These are phyloP conservation scores for Rhodotorula glutinis DNA, from an alignment of 1,284 basidiomycete genomes.

Conservation along the genomic window DNA sequence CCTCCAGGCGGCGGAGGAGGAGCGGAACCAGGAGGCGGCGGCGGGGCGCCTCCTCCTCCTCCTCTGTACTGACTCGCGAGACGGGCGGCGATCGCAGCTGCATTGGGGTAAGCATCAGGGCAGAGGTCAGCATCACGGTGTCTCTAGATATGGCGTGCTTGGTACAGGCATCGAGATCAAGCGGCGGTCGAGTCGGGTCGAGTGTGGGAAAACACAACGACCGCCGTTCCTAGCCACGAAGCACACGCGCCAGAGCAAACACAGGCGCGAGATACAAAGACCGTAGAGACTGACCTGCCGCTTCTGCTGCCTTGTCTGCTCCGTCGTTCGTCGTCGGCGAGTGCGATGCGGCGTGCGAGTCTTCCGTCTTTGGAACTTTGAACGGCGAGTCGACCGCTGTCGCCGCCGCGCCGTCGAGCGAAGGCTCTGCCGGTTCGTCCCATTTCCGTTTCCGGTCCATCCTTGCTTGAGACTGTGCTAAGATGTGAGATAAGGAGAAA, in stretches of 20 bases:
- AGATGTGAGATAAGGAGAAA: no score
- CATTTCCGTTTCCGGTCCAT: slow-evolving; percentile 61
- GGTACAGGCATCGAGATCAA: no score
- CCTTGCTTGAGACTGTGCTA: background rate
- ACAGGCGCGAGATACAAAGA: no score
- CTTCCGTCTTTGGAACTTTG: slow-evolving; percentile 58
- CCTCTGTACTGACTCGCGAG: slow-evolving; percentile 1
- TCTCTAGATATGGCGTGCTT: no score
- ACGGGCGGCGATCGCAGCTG: slow-evolving; percentile 19
- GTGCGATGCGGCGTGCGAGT: background rate
- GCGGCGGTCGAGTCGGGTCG: no score
- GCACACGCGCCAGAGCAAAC: no score
- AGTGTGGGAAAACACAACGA: no score
- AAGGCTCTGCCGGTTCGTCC: slow-evolving; percentile 59
- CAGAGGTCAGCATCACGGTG: no score
- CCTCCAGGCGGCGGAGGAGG: slow-evolving; percentile 7
- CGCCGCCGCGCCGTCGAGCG: background rate
- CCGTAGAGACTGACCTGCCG: slow-evolving; percentile 61
- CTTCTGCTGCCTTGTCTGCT: slow-evolving; percentile 64
- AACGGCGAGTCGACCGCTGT: slow-evolving; percentile 10
- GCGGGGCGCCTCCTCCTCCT: background rate
- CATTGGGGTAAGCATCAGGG: no score
- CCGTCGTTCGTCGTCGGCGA: background rate
- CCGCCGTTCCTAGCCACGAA: no score
- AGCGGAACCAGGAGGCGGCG: slow-evolving; percentile 1